Conservation (phyloP, 768 basidiomycete species). For the Kwoniella mangroviensis region DNA sequence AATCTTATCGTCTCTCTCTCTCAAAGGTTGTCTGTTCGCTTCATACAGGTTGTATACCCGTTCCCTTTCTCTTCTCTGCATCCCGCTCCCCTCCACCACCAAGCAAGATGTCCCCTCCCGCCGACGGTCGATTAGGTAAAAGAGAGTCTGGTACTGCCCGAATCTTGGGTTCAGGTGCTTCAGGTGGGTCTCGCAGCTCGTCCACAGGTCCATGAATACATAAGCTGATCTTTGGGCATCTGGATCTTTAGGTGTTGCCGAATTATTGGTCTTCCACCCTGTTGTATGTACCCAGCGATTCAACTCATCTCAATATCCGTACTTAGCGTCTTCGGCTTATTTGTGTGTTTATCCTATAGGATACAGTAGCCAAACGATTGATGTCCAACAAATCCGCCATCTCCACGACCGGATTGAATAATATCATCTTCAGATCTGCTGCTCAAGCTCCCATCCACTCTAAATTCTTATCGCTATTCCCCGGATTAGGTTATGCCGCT, state of each 20-base stretch:
- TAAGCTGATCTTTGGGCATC: neutral
- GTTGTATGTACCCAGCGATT: slow-evolving; percentile 48
- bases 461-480: slow-evolving; percentile 91
- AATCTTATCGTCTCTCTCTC: neutral
- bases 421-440: slow-evolving; percentile 85
- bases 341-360: slow-evolving; percentile 54
- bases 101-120: slow-evolving; percentile 53
- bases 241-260: slow-evolving; percentile 74
- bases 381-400: slow-evolving; percentile 88
- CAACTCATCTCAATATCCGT: neutral
- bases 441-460: slow-evolving; percentile 69
- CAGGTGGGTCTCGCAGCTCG: slow-evolving; percentile 66
- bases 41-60: neutral
- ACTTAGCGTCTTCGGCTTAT: neutral
- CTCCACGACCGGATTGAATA: slow-evolving; percentile 62
- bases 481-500: slow-evolving; percentile 93
- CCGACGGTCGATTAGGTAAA: slow-evolving; percentile 37
- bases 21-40: neutral
- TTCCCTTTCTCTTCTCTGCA: neutral
- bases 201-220: neutral
- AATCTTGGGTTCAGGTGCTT: slow-evolving; percentile 86
- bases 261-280: slow-evolving; percentile 92
- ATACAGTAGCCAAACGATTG: slow-evolving; percentile 96
- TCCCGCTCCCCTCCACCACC: neutral
- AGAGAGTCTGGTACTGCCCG: slow-evolving; percentile 85